Evolutionary conservation across 495 filamentous ascomycete genomes (phyloP).

Genomic region (Hamigera avellanea): DNA sequence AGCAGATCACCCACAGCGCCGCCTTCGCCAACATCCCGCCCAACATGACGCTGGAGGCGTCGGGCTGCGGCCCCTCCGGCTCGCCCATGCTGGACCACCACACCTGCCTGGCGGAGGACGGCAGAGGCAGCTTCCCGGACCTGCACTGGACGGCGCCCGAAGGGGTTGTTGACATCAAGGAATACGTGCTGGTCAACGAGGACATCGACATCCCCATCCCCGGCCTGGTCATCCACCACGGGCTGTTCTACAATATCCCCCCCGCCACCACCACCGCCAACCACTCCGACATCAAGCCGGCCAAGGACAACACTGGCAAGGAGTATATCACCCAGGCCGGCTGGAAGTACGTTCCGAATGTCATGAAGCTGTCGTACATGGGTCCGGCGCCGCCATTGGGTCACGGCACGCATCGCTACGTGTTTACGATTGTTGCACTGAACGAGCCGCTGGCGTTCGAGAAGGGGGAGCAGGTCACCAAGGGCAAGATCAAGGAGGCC

Average conservation of each 20-base stretch:
- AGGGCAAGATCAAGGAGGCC: slow-evolving; percentile 28
- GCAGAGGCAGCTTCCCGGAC: slow-evolving; percentile 24
- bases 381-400: slow-evolving; percentile 32
- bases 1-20: slow-evolving; percentile 12
- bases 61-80: slow-evolving; percentile 26
- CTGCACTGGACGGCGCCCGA: slow-evolving; percentile 24
- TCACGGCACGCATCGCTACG: slow-evolving; percentile 38
- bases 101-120: slow-evolving; percentile 22
- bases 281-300: slow-evolving; percentile 19
- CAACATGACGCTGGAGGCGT: slow-evolving; percentile 30
- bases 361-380: slow-evolving; percentile 19
- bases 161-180: slow-evolving; percentile 16
- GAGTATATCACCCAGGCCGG: slow-evolving; percentile 16
- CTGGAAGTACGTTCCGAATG: slow-evolving; percentile 31
- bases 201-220: slow-evolving; percentile 40
- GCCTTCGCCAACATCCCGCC: slow-evolving; percentile 21
- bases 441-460: slow-evolving; percentile 24
- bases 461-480: slow-evolving; percentile 19
- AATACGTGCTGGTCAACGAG: slow-evolving; percentile 40
- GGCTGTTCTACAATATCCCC: slow-evolving; percentile 33
- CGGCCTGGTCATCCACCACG: slow-evolving; percentile 30
- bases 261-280: slow-evolving; percentile 16
- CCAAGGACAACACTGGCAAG: slow-evolving; percentile 6
- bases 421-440: slow-evolving; percentile 37
- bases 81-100: slow-evolving; percentile 24